These are phyloP conservation scores for Neofusicoccum laricinum DNA, from an alignment of 2,329 filamentous ascomycete genomes.

Conservation along the genomic window DNA sequence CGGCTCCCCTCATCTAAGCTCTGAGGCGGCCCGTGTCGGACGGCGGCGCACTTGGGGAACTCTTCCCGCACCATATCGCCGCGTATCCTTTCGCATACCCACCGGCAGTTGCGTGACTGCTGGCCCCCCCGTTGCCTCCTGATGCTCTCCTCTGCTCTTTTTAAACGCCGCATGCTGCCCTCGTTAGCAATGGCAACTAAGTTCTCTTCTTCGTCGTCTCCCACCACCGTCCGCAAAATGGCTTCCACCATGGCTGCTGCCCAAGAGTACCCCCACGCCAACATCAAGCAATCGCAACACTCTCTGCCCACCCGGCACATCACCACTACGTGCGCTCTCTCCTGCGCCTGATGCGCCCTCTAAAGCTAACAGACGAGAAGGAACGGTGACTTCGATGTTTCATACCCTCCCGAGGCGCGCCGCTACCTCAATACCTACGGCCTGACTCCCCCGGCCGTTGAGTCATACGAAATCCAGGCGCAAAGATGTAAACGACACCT, in stretches of 20 bases:
- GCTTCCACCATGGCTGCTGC: slow-evolving; percentile 5
- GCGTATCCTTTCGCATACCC: slow-evolving; percentile 6
- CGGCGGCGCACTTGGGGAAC: slow-evolving; percentile 9
- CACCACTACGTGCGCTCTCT: slow-evolving; percentile 34
- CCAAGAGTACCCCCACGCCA: slow-evolving; percentile 29
- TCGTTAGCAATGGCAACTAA: slow-evolving; percentile 1
- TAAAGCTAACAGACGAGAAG: slow-evolving; percentile 22
- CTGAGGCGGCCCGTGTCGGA: slow-evolving; percentile 8
- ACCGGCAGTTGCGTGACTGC: slow-evolving; percentile 15
- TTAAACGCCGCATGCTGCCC: slow-evolving; percentile 10
- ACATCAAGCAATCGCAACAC: slow-evolving; percentile 32
- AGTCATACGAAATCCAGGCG: slow-evolving; percentile 49
- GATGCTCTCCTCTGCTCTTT: slow-evolving; percentile 1
- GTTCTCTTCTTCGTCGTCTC: background rate
- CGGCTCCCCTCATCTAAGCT: slow-evolving; percentile 16
- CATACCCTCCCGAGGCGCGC: slow-evolving; percentile 48
- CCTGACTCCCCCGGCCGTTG: slow-evolving; percentile 49
- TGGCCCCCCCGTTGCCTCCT: slow-evolving; percentile 9
- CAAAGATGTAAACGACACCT: slow-evolving; percentile 44
- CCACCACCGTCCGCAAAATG: background rate
- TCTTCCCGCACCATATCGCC: slow-evolving; percentile 4
- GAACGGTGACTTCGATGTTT: slow-evolving; percentile 49
- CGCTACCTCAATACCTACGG: slow-evolving; percentile 53
- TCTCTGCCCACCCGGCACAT: slow-evolving; percentile 33
- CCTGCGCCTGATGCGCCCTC: background rate